Evolutionary conservation across 1,139 yeast species (phyloP), one percentile per base, ranked within the genome.

Genomic region (Kodamaea plutei): DNA sequence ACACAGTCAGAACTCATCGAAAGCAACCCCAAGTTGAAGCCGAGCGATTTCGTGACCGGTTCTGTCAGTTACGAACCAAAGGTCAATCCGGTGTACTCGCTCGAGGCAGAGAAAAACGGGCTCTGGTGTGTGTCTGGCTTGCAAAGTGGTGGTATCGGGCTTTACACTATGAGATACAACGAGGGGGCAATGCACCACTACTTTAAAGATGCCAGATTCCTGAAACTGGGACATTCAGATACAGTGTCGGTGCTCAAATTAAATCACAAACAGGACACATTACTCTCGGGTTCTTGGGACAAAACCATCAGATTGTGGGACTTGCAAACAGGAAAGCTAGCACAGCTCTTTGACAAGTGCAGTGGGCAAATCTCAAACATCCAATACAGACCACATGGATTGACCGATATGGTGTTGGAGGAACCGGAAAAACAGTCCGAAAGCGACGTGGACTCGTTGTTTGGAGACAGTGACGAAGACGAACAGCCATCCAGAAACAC

Each of bases 251-350:
- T 78, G 15, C 53, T 91, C 25, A 65, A 67, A 37, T 64, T 91
- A 36, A 82, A 80, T 48, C 64, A 69, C 22, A 67, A 66, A 24
- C 88, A 84, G 38, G 69, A 70, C 26, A 57, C 64, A 29, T 75
- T 88, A 23, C 52, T 91, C 5, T 81, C 93, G 25, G 98, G 96
- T 0, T 76, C 93, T 5, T 91, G 97, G 95, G 98, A 91, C 59
- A 80, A 77, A 51, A 64, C 74, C 5, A 69, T 84, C 3, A 61
- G 80, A 15, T 75, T 81, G 43, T 89, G 97, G 96, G 98, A 91
- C 57, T 61, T 93, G 31, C 72, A 84, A 41, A 74, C 83, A 0
- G 96, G 97, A 2, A 64, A 68, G 26, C 59, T 72, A 18, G 50
- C 67, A 47, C 57, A 61, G 12, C 46, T 63, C 18, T 84, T 68